A percentile compares a stretch with the other conserved stretches of the same genome.
Conservation (phyloP, 2,329 filamentous ascomycete species). For the Fusarium sulawesiense region DNA sequence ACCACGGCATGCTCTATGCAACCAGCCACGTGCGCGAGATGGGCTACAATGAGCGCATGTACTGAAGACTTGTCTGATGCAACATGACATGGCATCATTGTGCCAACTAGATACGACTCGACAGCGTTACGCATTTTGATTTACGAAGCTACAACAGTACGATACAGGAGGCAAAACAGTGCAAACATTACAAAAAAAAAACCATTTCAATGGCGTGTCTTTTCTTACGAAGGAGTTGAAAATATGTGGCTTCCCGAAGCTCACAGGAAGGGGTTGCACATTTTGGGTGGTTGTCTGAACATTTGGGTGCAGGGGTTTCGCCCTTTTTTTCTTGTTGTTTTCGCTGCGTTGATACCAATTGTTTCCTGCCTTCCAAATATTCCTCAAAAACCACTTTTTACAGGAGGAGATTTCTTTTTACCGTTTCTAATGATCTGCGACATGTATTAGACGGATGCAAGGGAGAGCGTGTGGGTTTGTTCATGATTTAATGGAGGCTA, state of each 20-base stretch:
- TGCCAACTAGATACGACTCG: slow-evolving; percentile 15
- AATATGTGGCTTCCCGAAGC: slow-evolving; percentile 15
- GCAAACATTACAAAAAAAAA: slow-evolving; percentile 28
- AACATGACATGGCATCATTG: slow-evolving; percentile 15
- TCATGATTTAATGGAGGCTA: slow-evolving; percentile 24
- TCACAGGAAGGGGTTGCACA: slow-evolving; percentile 24
- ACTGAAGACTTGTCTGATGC: slow-evolving; percentile 46
- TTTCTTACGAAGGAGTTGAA: slow-evolving; percentile 34
- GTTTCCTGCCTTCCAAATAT: slow-evolving; percentile 12
- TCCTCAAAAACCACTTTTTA: slow-evolving; percentile 16
- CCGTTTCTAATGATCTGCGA: slow-evolving; percentile 34
- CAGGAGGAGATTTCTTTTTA: slow-evolving; percentile 23
- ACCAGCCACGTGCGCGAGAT: slow-evolving; percentile 57
- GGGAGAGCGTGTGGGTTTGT: slow-evolving; percentile 37
- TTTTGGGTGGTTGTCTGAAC: slow-evolving; percentile 43
- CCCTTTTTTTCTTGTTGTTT: slow-evolving; percentile 10
- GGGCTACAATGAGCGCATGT: slow-evolving; percentile 58
- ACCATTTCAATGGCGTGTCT: slow-evolving; percentile 24
- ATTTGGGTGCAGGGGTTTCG: slow-evolving; percentile 34
- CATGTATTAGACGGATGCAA: slow-evolving; percentile 30
- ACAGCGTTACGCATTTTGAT: slow-evolving; percentile 13
- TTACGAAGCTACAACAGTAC: slow-evolving; percentile 36
- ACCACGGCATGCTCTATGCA: slow-evolving; percentile 56
- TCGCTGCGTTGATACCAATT: slow-evolving; percentile 39
- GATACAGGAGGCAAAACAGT: slow-evolving; percentile 38